Percentiles rank a stretch among this genome's conserved stretches.
phyloP scores from a whole-genome alignment of 2,329 filamentous ascomycete genomes.

The Nannizzia gypsea region DNA sequence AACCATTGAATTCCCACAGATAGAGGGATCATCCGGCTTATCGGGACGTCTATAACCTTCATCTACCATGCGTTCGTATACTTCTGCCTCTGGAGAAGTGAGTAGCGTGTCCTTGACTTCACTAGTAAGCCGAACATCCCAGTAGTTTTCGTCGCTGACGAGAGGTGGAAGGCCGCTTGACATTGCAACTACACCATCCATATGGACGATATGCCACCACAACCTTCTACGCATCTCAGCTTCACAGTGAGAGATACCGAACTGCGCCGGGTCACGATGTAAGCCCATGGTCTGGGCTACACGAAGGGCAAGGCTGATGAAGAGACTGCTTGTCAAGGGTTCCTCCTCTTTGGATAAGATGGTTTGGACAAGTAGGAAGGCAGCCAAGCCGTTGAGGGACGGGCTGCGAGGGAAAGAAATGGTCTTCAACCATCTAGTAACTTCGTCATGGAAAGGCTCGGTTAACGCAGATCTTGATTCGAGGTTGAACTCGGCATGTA shows the following conservation, averaged over 20 bases:
- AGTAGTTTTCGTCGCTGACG: conserved; percentile 37
- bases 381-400: conserved; percentile 35
- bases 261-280: conserved; percentile 39
- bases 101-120: conserved; percentile 38
- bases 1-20: conserved; percentile 32
- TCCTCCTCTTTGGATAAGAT: conserved; percentile 39
- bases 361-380: conserved; percentile 38
- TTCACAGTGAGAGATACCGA: conserved; percentile 34
- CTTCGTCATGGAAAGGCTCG: conserved; percentile 32
- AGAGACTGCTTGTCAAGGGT: conserved; percentile 37
- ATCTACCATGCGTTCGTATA: conserved; percentile 27
- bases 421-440: conserved; percentile 32
- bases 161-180: conserved; percentile 38
- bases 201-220: conserved; percentile 41
- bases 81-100: conserved; percentile 27
- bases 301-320: conserved; percentile 36
- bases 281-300: conserved; percentile 40
- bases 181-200: conserved; percentile 40
- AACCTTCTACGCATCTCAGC: conserved; percentile 36
- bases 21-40: conserved; percentile 30
- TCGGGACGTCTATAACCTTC: conserved; percentile 26
- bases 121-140: conserved; percentile 37
- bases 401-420: conserved; percentile 37
- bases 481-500: conserved; percentile 31
- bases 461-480: conserved; percentile 28